Percentiles rank a stretch among this genome's conserved stretches.
These are phyloP conservation scores for Ambispora gerdemannii DNA, from an alignment of 192 early-diverging fungal species.

Conservation along the genomic window DNA sequence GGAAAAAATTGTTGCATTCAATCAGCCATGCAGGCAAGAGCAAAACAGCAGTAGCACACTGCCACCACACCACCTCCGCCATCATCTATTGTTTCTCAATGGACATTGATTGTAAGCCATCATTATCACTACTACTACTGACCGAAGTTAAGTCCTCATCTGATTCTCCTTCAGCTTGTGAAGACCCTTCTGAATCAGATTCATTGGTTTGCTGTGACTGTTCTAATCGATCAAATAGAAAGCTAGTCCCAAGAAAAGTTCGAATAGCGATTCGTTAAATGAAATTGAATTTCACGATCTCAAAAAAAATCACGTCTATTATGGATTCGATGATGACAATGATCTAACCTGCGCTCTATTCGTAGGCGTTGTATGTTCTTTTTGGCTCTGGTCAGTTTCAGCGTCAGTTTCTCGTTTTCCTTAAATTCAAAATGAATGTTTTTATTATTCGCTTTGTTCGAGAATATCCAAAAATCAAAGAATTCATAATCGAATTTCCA, in stretches of 20 bases:
- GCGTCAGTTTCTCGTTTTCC: conserved; percentile 39
- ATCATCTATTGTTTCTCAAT: background rate
- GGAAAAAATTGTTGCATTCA: no score
- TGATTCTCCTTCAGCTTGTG: conserved; percentile 11
- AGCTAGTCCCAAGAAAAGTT: conserved; percentile 12
- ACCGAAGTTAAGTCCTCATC: conserved; percentile 23
- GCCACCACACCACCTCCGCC: no score
- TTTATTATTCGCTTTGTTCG: background rate
- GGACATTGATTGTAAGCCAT: background rate
- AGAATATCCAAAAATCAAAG: background rate
- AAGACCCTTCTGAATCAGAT: conserved; percentile 27
- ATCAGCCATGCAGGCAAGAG: no score
- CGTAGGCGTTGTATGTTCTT: conserved; percentile 38
- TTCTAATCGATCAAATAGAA: conserved; percentile 34
- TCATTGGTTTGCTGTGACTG: conserved; percentile 23
- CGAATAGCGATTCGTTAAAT: background rate
- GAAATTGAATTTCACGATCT: background rate
- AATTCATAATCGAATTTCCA: background rate
- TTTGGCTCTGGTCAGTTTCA: conserved; percentile 34
- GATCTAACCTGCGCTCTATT: conserved; percentile 37
- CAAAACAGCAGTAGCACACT: no score
- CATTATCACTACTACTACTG: conserved; percentile 27
- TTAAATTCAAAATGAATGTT: conserved; percentile 1
- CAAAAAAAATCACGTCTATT: background rate
- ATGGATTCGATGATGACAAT: background rate